A percentile compares a stretch with the other conserved stretches of the same genome.
phyloP scores from a whole-genome alignment of 148 eudicot species.

The Camellia lanceoleosa region DNA sequence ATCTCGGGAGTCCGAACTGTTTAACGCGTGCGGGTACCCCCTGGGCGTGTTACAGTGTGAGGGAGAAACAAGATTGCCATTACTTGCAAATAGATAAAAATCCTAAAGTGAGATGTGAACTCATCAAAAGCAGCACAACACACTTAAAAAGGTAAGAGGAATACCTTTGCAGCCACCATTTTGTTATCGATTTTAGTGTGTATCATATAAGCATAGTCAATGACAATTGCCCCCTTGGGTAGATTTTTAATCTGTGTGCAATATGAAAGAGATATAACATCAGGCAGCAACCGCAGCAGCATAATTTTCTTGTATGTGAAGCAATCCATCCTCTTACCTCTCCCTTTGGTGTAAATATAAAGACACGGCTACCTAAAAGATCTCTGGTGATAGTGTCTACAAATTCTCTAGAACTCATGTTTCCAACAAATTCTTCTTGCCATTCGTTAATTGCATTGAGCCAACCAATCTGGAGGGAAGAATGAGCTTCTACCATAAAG shows the following conservation, averaged over 20 bases:
- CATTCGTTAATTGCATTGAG: too few relatives aligned
- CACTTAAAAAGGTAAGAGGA: slow-evolving; percentile 2
- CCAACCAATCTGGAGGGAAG: not conserved
- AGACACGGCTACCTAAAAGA: slow-evolving; percentile 20
- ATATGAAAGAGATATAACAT: slow-evolving; percentile 21
- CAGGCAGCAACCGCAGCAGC: not conserved
- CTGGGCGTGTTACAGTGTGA: too few relatives aligned
- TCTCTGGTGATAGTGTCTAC: slow-evolving; percentile 90
- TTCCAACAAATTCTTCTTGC: too few relatives aligned
- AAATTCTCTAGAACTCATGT: slow-evolving; percentile 76
- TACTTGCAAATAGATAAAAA: slow-evolving; percentile 55
- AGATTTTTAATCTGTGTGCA: too few relatives aligned
- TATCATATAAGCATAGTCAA: slow-evolving; percentile 37
- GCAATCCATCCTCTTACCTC: slow-evolving; percentile 48
- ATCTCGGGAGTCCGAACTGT: too few relatives aligned
- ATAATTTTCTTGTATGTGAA: slow-evolving; percentile 2
- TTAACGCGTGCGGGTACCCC: too few relatives aligned
- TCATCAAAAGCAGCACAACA: not conserved
- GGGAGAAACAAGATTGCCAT: slow-evolving; percentile 87
- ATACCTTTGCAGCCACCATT: slow-evolving; percentile 97
- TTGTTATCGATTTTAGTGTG: slow-evolving; percentile 91
- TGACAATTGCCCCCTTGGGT: too few relatives aligned
- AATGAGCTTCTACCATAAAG: slow-evolving; percentile 21
- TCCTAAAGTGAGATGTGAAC: slow-evolving; percentile 14
- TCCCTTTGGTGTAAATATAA: slow-evolving; percentile 92